phyloP scores from a whole-genome alignment of 202 grass and related monocot genomes.

The Musa balbisiana region DNA sequence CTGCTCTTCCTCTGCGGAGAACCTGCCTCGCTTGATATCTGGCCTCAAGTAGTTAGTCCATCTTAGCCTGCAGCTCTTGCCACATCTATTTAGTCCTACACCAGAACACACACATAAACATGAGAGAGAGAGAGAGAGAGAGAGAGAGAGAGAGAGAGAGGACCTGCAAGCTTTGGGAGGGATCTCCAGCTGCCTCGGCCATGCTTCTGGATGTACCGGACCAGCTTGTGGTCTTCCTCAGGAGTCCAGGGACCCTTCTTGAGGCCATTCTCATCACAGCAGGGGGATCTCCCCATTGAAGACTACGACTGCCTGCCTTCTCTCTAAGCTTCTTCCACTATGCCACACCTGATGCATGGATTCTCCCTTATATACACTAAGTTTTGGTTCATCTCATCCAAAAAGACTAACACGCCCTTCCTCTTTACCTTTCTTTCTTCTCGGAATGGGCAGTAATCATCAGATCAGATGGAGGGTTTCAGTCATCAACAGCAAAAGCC shows the following conservation, averaged over 20 bases:
- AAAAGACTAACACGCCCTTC: too few species aligned
- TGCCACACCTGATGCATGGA: too few species aligned
- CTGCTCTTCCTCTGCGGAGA: conserved; percentile 72
- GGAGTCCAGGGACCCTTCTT: conserved; percentile 26
- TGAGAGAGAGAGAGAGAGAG: not conserved
- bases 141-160: not conserved
- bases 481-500: too few species aligned
- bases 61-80: conserved; percentile 93
- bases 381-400: too few species aligned
- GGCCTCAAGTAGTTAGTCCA: conserved; percentile 79
- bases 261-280: conserved; percentile 68
- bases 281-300: conserved; percentile 77
- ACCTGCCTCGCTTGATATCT: conserved; percentile 90
- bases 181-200: conserved; percentile 94
- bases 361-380: too few species aligned
- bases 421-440: not conserved
- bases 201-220: conserved; percentile 51
- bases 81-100: conserved; percentile 87
- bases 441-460: too few species aligned
- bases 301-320: too few species aligned
- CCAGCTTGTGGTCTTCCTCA: conserved; percentile 79
- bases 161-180: conserved; percentile 84
- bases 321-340: too few species aligned
- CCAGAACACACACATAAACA: not conserved
- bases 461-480: too few species aligned